Conservation (phyloP, 768 basidiomycete species). For the Xanthoconium purpureum region DNA sequence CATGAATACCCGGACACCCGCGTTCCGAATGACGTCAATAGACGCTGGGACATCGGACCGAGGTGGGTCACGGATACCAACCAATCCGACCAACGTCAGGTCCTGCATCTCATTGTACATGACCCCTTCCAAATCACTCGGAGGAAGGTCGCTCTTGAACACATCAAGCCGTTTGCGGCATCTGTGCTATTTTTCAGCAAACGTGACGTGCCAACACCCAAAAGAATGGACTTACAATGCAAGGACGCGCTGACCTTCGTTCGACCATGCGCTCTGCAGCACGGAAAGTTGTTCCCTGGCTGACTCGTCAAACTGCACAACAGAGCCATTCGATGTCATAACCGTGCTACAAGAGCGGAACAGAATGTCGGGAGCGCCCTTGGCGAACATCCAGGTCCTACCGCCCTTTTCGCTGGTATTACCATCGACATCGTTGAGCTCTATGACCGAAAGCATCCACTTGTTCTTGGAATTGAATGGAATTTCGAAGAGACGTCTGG, state of each 20-base stretch:
- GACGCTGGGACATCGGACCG: conserved; percentile 47
- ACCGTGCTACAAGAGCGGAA: conserved; percentile 38
- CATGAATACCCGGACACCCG: conserved; percentile 55
- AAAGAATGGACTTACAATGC: conserved; percentile 32
- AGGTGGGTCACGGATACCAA: conserved; percentile 56
- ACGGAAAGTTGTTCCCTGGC: conserved; percentile 20
- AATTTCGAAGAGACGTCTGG: conserved; percentile 34
- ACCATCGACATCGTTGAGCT: conserved; percentile 17
- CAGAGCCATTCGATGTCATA: conserved; percentile 32
- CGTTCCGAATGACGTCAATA: conserved; percentile 44
- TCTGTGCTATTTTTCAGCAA: conserved; percentile 11
- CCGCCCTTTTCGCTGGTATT: conserved; percentile 6
- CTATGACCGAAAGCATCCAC: conserved; percentile 51
- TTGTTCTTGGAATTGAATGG: conserved; percentile 54
- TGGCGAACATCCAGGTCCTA: conserved; percentile 41
- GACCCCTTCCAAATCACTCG: conserved; percentile 36
- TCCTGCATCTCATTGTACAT: conserved; percentile 36
- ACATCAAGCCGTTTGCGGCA: conserved; percentile 30
- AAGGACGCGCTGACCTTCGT: conserved; percentile 52
- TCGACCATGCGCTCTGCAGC: conserved; percentile 43
- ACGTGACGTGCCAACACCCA: neutral
- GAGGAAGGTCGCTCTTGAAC: conserved; percentile 27
- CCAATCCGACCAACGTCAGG: conserved; percentile 48
- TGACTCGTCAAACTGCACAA: conserved; percentile 29
- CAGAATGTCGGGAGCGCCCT: conserved; percentile 60